These are phyloP conservation scores for Isoetes taiwanensis DNA, from an alignment of 75 land plant species.

Conservation along the genomic window DNA sequence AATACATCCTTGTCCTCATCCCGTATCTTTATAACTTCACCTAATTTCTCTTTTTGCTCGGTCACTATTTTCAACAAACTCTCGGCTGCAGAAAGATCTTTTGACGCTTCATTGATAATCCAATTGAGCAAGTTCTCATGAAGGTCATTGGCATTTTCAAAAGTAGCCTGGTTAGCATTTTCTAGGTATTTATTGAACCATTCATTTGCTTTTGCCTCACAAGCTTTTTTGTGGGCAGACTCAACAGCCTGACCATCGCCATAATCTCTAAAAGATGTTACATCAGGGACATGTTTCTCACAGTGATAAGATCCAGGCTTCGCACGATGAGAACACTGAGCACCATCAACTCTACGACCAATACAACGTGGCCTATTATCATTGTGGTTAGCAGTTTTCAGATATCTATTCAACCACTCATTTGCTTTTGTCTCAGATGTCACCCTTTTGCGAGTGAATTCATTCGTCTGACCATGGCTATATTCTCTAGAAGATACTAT, in stretches of 20 bases:
- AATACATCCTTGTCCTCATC: too few relatives aligned
- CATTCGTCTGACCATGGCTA: neutral
- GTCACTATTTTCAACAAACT: slow-evolving; percentile 47
- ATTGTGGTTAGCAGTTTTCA: slow-evolving; percentile 11
- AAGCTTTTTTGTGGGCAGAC: too few relatives aligned
- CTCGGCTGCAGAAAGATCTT: slow-evolving; percentile 39
- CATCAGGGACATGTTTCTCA: slow-evolving; percentile 81
- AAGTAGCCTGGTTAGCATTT: too few relatives aligned
- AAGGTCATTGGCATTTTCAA: too few relatives aligned
- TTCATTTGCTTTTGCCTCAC: too few relatives aligned
- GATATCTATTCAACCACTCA: slow-evolving; percentile 37
- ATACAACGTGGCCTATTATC: slow-evolving; percentile 22
- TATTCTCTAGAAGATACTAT: slow-evolving; percentile 13
- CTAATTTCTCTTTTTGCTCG: slow-evolving; percentile 52
- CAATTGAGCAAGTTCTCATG: slow-evolving; percentile 36
- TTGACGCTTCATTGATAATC: slow-evolving; percentile 46
- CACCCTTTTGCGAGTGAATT: slow-evolving; percentile 9
- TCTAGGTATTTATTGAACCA: too few relatives aligned
- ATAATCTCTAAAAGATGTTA: too few relatives aligned
- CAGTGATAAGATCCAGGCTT: slow-evolving; percentile 59
- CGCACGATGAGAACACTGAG: slow-evolving; percentile 50
- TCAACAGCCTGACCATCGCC: too few relatives aligned
- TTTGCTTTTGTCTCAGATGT: too few relatives aligned
- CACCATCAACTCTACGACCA: slow-evolving; percentile 28
- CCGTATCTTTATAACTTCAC: too few relatives aligned